Evolutionary conservation across 169 alveolate genomes (phyloP).

Genomic region (Fabrea salina): DNA sequence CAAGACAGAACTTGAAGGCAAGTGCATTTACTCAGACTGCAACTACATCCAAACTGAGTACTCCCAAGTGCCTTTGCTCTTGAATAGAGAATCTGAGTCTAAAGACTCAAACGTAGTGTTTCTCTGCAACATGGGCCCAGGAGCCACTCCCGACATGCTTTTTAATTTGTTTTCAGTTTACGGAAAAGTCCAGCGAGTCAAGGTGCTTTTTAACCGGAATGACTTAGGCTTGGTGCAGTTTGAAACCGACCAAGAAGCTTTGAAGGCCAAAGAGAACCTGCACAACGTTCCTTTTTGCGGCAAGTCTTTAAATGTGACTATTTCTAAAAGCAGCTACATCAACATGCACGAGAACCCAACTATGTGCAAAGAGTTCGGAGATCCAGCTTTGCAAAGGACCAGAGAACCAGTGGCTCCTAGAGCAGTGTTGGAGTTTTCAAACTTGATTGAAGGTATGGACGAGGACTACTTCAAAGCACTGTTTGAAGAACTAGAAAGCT

Average conservation of each 20-base stretch:
- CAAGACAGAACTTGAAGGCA: constrained; percentile 29
- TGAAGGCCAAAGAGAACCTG: constrained; percentile 27
- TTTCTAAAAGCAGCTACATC: constrained; percentile 11
- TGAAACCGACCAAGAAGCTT: constrained; percentile 15
- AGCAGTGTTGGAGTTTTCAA: too few species aligned
- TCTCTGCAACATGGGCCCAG: constrained; percentile 10
- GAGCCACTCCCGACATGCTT: constrained; percentile 20
- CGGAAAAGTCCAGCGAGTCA: constrained; percentile 39
- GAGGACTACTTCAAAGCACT: too few species aligned
- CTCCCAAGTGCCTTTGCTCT: constrained; percentile 5
- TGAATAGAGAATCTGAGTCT: not conserved
- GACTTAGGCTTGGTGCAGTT: constrained; percentile 38
- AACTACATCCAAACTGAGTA: constrained; percentile 41
- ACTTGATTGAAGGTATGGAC: too few species aligned
- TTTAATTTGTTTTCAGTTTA: constrained; percentile 38
- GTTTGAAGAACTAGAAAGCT: too few species aligned
- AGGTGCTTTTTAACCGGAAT: constrained; percentile 25
- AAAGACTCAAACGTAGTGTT: constrained; percentile 19
- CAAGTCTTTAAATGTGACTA: not conserved
- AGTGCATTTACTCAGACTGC: constrained; percentile 32
- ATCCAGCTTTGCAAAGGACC: too few species aligned
- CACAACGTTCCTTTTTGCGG: constrained; percentile 28
- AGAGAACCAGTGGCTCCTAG: too few species aligned
- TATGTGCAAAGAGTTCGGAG: too few species aligned
- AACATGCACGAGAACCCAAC: not conserved